Percentiles rank a stretch among this genome's conserved stretches.
phyloP scores from a whole-genome alignment of 805 yeast genomes.

The Lachancea dasiensis region DNA sequence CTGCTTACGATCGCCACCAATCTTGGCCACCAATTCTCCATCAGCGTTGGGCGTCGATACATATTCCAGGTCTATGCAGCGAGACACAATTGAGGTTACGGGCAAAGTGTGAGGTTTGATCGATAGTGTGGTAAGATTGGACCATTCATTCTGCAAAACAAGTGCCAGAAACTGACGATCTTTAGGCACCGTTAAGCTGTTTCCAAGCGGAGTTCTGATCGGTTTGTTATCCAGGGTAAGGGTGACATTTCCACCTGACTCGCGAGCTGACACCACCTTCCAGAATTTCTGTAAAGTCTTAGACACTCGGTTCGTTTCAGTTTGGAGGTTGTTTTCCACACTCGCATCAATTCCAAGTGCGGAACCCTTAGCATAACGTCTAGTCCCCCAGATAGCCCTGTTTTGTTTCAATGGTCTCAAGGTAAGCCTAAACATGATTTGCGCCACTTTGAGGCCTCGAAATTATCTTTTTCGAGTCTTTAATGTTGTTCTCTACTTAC shows the following conservation, averaged over 20 bases:
- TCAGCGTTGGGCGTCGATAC: conserved; percentile 35
- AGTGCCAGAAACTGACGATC: conserved; percentile 59
- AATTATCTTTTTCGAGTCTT: too few species aligned
- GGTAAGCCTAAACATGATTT: neutral
- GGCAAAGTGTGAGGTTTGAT: conserved; percentile 80
- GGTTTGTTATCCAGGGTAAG: conserved; percentile 71
- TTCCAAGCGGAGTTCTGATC: conserved; percentile 79
- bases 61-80: conserved; percentile 70
- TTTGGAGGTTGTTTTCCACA: conserved; percentile 44
- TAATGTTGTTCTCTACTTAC: too few species aligned
- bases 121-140: conserved; percentile 54
- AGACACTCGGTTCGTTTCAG: conserved; percentile 65
- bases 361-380: conserved; percentile 11
- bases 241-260: conserved; percentile 35
- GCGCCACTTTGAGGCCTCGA: neutral
- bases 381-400: neutral
- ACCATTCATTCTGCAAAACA: conserved; percentile 85
- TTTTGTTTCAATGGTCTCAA: neutral
- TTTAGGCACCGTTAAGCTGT: conserved; percentile 57
- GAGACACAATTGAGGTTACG: conserved; percentile 76
- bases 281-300: conserved; percentile 72
- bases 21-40: conserved; percentile 49
- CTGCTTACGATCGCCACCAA: conserved; percentile 51
- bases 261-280: conserved; percentile 53
- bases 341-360: conserved; percentile 33